These are phyloP conservation scores for Myochromella boudieri DNA, from an alignment of 768 basidiomycete species.

Conservation along the genomic window DNA sequence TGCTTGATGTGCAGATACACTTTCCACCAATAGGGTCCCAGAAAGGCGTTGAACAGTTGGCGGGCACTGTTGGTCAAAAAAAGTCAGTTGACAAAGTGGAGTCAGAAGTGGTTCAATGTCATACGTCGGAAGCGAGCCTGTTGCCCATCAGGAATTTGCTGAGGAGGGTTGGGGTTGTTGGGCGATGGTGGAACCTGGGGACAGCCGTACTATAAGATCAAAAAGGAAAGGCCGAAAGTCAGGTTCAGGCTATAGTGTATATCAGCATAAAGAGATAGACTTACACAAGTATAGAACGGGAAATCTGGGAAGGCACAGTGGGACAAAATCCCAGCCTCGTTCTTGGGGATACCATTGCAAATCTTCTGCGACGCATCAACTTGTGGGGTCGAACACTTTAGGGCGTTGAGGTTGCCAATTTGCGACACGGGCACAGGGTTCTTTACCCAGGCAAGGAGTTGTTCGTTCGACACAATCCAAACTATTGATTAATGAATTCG, in stretches of 20 bases:
- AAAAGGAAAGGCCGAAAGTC: not conserved
- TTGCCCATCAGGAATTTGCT: constrained; percentile 45
- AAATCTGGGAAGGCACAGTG: constrained; percentile 72
- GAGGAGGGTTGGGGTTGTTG: constrained; percentile 64
- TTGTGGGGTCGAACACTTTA: constrained; percentile 66
- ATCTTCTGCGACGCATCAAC: constrained; percentile 55
- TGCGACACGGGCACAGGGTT: constrained; percentile 67
- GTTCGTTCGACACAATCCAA: constrained; percentile 72
- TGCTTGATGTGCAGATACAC: constrained; percentile 58
- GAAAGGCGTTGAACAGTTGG: constrained; percentile 76
- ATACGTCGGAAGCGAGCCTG: constrained; percentile 54
- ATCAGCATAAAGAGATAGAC: constrained; percentile 23
- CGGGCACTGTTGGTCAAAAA: constrained; percentile 43
- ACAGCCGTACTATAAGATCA: constrained; percentile 69
- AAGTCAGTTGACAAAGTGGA: not conserved
- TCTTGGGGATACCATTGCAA: constrained; percentile 75
- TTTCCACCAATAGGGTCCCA: constrained; percentile 73
- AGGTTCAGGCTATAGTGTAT: not conserved
- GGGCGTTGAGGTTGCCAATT: constrained; percentile 48
- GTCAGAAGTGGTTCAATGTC: not conserved
- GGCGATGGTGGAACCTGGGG: constrained; percentile 54
- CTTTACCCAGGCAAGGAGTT: constrained; percentile 72
- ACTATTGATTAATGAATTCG: too few relatives aligned
- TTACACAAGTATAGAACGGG: constrained; percentile 77
- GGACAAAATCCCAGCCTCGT: constrained; percentile 59